Evolutionary conservation across 2,329 filamentous ascomycete species (phyloP), one percentile per base, ranked within the genome.

Genomic region (Fusarium decemcellulare): DNA sequence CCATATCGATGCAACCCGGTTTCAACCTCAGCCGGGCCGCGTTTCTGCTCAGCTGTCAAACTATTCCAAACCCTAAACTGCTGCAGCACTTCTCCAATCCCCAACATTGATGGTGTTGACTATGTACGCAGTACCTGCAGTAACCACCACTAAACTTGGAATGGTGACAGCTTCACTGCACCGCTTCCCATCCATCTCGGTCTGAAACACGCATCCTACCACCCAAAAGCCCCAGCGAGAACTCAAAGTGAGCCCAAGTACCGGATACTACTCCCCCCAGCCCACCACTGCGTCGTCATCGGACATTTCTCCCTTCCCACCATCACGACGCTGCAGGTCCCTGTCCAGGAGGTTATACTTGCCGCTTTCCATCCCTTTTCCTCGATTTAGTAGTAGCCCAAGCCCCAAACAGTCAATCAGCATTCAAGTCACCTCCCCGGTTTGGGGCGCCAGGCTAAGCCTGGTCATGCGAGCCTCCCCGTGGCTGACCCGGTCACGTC

Each of bases 401-500:
- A 43, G 39, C 51, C 51, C 23, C 53, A 56, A 56, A 36, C 11
- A 47, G 27, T 56, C 11, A 16, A 34, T 43, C 53, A 18, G 18
- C 30, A 3, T 8, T 16, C 15, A 48, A 10, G 32, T 36, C 43
- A 27, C 46, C 18, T 37, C 18, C 11, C 57, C 27, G 46, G 47
- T 53, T 42, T 39, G 34, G 54, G 46, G 55, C 34, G 46, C 48
- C 50, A 52, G 32, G 18, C 60, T 65, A 64, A 65, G 52, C 36
- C 44, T 46, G 56, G 67, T 66, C 63, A 67, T 62, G 58, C 18
- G 51, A 64, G 50, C 40, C 39, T 39, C 12, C 47, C 29, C 46
- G 54, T 59, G 40, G 60, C 64, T 71, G 68, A 71, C 56, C 58
- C 62, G 64, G 65, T 69, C 68, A 69, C 61, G 64, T 65, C 67